Base-by-base conservation (phyloP, 352 stramenopile species). In the Globisporangium perplexum region DNA sequence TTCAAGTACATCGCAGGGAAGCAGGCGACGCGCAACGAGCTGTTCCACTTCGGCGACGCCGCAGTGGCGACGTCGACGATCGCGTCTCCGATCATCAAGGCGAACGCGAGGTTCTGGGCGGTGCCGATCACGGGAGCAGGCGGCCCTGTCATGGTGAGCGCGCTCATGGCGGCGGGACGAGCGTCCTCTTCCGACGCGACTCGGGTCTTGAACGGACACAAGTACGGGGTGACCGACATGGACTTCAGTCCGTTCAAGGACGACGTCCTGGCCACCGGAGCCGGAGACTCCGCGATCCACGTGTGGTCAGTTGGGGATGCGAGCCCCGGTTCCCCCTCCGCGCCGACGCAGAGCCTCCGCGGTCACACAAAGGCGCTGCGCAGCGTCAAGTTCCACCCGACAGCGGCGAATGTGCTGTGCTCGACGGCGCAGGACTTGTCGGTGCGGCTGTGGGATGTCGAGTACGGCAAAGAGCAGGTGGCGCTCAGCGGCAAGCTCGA, bases 1-100 rank as follows among this genome's bases (percentile, higher is more conserved):
- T 61, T 93, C 41, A 89, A 91, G 54, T 93, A 89, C 56, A 62
- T 93, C 22, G 82, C 86, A 36, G 83, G 80, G 15, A 77, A 73
- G 53, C 63, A 81, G 56, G 58, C 69, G 17, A 59, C 69, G 14
- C 83, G 83, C n/a, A 83, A 76, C 50, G 68, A 83, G 20, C 48
- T 75, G 26, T 80, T 86, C 47, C 45, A 74, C 52, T 66, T 90
- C 62, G 68, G 66, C 33, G 74, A 88, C 63, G 67, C 65, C 51
- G 53, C 62, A 8, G 60, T 75, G 4, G 59, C 66, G 3, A 73
- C 68, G 36, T 74, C 72, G 26, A 74, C 65, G 31, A 68, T 69
- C 38, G 70, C 63, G 3, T 81, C 65, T 0, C 65, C 69, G 45
- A 62, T 83, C 20, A 58, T 92, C 46, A 66, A 70, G 28, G 76